A percentile compares a stretch with the other conserved stretches of the same genome.
phyloP scores from a whole-genome alignment of 2,329 filamentous ascomycete species.

The Fusarium agapanthi region DNA sequence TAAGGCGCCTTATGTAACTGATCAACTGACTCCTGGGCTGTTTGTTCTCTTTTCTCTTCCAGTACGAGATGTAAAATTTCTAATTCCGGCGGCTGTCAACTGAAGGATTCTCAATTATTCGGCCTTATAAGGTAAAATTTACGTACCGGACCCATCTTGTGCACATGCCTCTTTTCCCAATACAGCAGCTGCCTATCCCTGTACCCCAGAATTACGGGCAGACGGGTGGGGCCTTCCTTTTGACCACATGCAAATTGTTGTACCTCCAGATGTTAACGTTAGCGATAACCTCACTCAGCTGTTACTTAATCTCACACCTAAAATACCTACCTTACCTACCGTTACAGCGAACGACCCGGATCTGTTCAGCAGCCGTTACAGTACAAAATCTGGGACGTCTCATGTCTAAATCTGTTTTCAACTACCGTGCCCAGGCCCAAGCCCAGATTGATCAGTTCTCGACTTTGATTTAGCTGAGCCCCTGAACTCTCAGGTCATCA shows the following conservation, averaged over 20 bases:
- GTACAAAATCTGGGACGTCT: conserved; percentile 9
- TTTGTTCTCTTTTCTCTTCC: not conserved
- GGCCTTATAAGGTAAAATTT: conserved; percentile 12
- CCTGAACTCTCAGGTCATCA: conserved; percentile 16
- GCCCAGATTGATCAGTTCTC: conserved; percentile 13
- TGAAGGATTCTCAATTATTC: conserved; percentile 6
- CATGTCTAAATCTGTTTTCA: not conserved
- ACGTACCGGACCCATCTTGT: conserved; percentile 12
- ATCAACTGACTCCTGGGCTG: not conserved
- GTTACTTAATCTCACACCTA: conserved; percentile 16
- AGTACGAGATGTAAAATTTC: not conserved
- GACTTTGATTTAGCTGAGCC: conserved; percentile 15
- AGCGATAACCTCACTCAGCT: conserved; percentile 27
- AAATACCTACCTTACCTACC: not conserved
- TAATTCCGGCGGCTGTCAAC: not conserved
- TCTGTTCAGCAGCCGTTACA: not conserved
- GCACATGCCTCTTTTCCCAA: conserved; percentile 12
- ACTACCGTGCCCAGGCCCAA: conserved; percentile 10
- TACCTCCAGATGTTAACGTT: conserved; percentile 12
- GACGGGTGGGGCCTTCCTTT: conserved; percentile 7
- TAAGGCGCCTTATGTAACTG: not conserved
- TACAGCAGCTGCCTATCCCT: conserved; percentile 9
- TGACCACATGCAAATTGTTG: conserved; percentile 29
- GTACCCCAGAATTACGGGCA: conserved; percentile 31
- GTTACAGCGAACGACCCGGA: not conserved